Base-by-base conservation (phyloP, 768 basidiomycete species). In the Lentinula guzmanii region DNA sequence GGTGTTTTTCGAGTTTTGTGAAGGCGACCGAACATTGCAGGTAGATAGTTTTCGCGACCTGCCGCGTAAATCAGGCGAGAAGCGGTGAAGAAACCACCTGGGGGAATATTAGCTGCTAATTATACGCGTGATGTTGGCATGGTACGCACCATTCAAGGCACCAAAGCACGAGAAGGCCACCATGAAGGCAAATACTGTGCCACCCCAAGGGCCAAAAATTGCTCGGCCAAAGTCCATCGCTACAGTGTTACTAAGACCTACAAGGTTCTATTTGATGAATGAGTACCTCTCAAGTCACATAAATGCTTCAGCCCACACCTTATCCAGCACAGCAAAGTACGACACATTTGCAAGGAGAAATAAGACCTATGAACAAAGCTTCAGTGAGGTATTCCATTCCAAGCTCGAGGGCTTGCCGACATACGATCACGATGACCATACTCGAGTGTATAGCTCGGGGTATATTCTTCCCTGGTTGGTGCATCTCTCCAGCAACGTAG, bases 161-260 rank as follows among this genome's bases (percentile, higher is more conserved):
- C 96, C 96, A 65, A 99, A 93, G 71, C 94, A 97, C 2, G 95
- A 97, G 61, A 98, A 81, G 1, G 94, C 92, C 13, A 99, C 96
- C 82, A 94, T 86, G 55, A 87, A 79, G 1, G 96, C 93, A 70
- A 99, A 97, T 15, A 94, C 67, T 5, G 85, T 83, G 0, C 90
- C 95, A 34, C 97, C 96, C n/a, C 88, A 72, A 4, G 88, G 84
- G 2, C 96, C 96, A 65, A 95, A 91, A 7, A 96, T 74, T 1
- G 85, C 85, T 52, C 89, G 84, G 5, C 96, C 96, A 66, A 96
- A 99, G 72, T 99, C 97, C 65, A 96, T 78, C 0, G 92, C 92
- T 24, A 94, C 88, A 3, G 90, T 92, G 64, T 94, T 94, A 68
- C 91, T 93, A 55, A 82, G 72, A n/a, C 82, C 84, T 10, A 94